Evolutionary conservation across 352 stramenopile genomes (phyloP), one percentile per base, ranked within the genome.

Genomic region (Pythium sukuiense): DNA sequence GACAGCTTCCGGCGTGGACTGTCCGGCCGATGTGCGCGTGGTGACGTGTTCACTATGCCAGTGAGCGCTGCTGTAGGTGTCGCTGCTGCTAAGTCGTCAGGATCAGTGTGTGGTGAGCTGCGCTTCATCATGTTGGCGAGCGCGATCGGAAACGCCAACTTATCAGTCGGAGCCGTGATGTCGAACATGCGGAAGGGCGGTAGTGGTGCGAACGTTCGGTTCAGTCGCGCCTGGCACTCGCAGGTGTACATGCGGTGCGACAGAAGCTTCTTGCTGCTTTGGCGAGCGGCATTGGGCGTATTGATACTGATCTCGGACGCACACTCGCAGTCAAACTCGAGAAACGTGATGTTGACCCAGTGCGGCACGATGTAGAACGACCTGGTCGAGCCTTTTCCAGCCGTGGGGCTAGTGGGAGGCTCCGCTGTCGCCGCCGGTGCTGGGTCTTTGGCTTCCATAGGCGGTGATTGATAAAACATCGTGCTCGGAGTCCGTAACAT

Each of bases 301-400:
- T 35, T 52, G 33, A 29, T 43, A 45, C 24, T 33, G n/a, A 39
- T 9, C 16, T 63, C 20, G 14, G 50, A 45, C 6, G 43, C 59
- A 46, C 85, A 93, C 30, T 65, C 65, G 49, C 87, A 92, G 30
- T 90, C 83, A 59, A 89, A 92, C 66, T 94, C 85, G 50, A 95
- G 74, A 64, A 96, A 97, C 14, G 81, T 90, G 29, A 97, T 83
- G 63, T 95, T 94, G 9, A 97, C 88, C 96, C 96, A 99, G 72
- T 99, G 96, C 0, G 96, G 96, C 27, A 98, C 83, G 55, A 98
- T 92, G 69, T 97, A 98, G 50, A 70, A 73, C 1, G 13, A 62
- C 13, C 48, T 54, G n/a, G 20, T n/a, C 4, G 18, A 45, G 16
- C 12, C 11, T 46, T 55, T 55, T 55, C 2, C 26, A 14, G 37